A percentile compares a stretch with the other conserved stretches of the same genome.
phyloP scores from a whole-genome alignment of 306 rosid genomes.

The Canavalia ensiformis region DNA sequence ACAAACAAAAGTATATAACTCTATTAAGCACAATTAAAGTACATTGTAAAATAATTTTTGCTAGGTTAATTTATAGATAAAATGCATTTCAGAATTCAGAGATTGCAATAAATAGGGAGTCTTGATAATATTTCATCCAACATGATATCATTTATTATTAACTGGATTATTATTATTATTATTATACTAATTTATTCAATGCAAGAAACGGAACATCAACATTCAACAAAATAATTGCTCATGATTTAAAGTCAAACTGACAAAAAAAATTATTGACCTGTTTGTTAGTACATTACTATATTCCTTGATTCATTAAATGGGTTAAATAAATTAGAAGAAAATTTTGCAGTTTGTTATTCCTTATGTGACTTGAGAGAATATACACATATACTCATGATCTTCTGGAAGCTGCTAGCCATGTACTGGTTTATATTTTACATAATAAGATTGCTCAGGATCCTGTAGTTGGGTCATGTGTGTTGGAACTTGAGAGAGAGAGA shows the following conservation, averaged over 20 bases:
- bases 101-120: background rate
- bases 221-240: background rate
- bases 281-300: background rate
- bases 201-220: background rate
- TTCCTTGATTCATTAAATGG: background rate
- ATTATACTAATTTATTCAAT: background rate
- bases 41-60: background rate
- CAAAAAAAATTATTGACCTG: background rate
- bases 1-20: background rate
- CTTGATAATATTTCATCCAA: background rate
- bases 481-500: background rate
- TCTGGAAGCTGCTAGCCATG: background rate
- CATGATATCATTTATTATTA: too few relatives aligned
- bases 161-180: background rate
- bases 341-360: background rate
- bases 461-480: background rate
- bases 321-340: background rate
- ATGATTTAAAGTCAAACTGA: background rate
- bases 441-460: conserved; percentile 17
- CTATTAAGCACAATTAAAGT: too few relatives aligned
- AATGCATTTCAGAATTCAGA: background rate
- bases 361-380: background rate
- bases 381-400: background rate
- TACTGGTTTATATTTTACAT: background rate
- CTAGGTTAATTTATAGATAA: background rate